phyloP scores from a whole-genome alignment of 345 rosid species.

The Passiflora organensis region DNA sequence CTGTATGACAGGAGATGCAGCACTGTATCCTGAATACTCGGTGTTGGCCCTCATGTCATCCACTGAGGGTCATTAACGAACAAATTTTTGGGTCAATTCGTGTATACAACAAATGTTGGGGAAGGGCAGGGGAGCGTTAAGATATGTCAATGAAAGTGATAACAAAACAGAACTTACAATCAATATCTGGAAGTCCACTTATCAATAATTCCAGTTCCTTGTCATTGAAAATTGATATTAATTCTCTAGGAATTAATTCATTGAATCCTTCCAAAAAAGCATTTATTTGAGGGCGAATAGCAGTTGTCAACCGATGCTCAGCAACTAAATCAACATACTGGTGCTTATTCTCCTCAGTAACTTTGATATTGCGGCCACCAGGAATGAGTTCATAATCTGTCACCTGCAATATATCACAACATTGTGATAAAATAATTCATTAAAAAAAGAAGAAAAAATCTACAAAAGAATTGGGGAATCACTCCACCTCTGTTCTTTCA shows the following conservation, averaged over 20 bases:
- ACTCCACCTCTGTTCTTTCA: slow-evolving; percentile 64
- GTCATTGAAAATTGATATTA: slow-evolving; percentile 85
- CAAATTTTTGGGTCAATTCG: slow-evolving; percentile 6
- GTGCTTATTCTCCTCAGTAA: slow-evolving; percentile 93
- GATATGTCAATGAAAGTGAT: background rate
- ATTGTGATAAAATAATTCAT: too few relatives aligned
- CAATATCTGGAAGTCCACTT: slow-evolving; percentile 96
- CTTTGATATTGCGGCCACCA: slow-evolving; percentile 85
- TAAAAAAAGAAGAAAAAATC: too few relatives aligned
- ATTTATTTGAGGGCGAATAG: slow-evolving; percentile 95
- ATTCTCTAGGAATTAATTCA: slow-evolving; percentile 68
- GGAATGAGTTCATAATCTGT: slow-evolving; percentile 90
- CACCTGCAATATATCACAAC: slow-evolving; percentile 45
- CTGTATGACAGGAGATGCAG: slow-evolving; percentile 84
- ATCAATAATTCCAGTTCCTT: slow-evolving; percentile 89
- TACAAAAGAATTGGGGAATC: slow-evolving; percentile 5
- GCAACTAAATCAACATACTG: slow-evolving; percentile 83
- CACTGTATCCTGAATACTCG: slow-evolving; percentile 86
- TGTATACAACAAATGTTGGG: background rate
- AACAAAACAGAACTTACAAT: slow-evolving; percentile 49
- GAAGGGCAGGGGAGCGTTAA: background rate
- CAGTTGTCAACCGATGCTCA: slow-evolving; percentile 89
- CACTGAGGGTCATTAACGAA: slow-evolving; percentile 42
- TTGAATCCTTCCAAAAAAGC: slow-evolving; percentile 86
- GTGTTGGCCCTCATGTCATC: slow-evolving; percentile 92